A percentile compares a stretch with the other conserved stretches of the same genome.
These are phyloP conservation scores for Drosera capensis DNA, from an alignment of 148 eudicot genomes.

Conservation along the genomic window DNA sequence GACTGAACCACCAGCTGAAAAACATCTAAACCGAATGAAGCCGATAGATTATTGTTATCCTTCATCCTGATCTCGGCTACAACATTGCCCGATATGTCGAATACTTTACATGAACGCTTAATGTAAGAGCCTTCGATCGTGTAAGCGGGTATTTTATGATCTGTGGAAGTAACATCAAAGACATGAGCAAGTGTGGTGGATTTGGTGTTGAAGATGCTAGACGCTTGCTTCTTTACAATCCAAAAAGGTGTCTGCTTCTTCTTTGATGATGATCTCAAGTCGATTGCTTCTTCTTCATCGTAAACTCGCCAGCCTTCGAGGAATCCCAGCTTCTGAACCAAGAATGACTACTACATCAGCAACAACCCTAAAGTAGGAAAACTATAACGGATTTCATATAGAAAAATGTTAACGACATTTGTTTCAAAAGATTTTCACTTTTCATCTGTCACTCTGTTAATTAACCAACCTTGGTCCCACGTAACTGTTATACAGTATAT, in stretches of 20 bases:
- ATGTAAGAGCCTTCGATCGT: conserved; percentile 56
- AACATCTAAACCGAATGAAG: conserved; percentile 64
- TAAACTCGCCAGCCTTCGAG: conserved; percentile 50
- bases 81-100: conserved; percentile 30
- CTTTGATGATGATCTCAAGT: too few relatives aligned
- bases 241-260: too few relatives aligned
- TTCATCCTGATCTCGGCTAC: conserved; percentile 71
- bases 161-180: conserved; percentile 11
- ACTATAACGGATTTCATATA: too few relatives aligned
- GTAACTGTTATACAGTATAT: too few relatives aligned
- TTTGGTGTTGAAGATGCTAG: conserved; percentile 17
- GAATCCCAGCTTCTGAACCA: conserved; percentile 28
- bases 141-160: conserved; percentile 20
- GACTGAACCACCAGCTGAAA: conserved; percentile 47
- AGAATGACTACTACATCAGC: neutral
- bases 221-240: conserved; percentile 26
- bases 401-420: too few relatives aligned
- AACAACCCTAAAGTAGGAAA: too few relatives aligned
- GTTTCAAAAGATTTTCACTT: too few relatives aligned
- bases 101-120: conserved; percentile 41
- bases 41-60: conserved; percentile 29
- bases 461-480: too few relatives aligned
- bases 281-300: conserved; percentile 48
- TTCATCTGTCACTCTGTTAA: too few relatives aligned
- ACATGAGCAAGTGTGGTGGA: conserved; percentile 36